These are phyloP conservation scores for Plasmodium relictum DNA, from an alignment of 169 alveolate species.

Conservation along the genomic window DNA sequence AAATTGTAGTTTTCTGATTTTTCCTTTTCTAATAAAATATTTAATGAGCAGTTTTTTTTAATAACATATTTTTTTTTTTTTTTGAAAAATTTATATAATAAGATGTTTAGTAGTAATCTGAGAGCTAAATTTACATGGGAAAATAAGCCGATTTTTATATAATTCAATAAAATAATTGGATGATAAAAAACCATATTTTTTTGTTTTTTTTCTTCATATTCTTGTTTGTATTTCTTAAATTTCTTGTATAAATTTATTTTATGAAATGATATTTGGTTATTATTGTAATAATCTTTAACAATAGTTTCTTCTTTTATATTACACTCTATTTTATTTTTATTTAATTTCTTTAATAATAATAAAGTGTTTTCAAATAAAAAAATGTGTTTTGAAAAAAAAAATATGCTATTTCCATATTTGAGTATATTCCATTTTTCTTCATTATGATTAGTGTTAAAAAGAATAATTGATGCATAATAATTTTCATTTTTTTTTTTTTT, in stretches of 20 bases:
- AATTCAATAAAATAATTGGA: slow-evolving; percentile 44
- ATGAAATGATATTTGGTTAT: neutral
- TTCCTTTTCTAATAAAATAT: slow-evolving; percentile 24
- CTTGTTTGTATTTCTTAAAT: neutral
- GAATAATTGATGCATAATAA: slow-evolving; percentile 39
- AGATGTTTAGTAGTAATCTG: slow-evolving; percentile 32
- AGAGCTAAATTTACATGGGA: slow-evolving; percentile 70
- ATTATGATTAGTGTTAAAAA: slow-evolving; percentile 18
- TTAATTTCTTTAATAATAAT: slow-evolving; percentile 18
- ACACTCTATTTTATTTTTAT: neutral
- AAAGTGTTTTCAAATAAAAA: slow-evolving; percentile 40
- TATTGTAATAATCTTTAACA: neutral
- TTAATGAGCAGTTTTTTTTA: slow-evolving; percentile 51
- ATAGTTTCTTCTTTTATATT: neutral
- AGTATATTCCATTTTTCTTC: slow-evolving; percentile 47
- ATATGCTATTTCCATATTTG: slow-evolving; percentile 9
- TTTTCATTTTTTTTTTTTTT: neutral
- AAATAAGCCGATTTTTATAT: slow-evolving; percentile 62
- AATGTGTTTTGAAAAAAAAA: slow-evolving; percentile 37
- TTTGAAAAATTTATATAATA: slow-evolving; percentile 36
- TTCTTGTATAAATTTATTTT: slow-evolving; percentile 1
- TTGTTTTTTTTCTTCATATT: neutral
- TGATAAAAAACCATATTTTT: slow-evolving; percentile 50
- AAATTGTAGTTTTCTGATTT: neutral
- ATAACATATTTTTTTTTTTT: slow-evolving; percentile 4